Evolutionary conservation across 2,329 filamentous ascomycete genomes (phyloP).

Genomic region (Fusarium citri): DNA sequence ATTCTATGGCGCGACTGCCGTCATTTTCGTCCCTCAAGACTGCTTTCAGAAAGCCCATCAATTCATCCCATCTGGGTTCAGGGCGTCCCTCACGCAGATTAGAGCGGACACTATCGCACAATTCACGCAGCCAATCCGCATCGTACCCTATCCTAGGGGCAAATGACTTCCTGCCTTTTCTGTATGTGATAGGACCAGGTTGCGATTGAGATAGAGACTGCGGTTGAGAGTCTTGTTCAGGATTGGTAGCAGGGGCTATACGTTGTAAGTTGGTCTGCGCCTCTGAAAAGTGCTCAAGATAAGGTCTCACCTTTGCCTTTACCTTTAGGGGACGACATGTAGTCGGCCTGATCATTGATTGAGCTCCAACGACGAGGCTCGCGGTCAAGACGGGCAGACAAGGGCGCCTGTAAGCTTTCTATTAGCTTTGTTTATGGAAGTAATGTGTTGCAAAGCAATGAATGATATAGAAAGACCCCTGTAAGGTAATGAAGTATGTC

Average conservation of each 20-base stretch:
- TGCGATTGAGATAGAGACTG: not conserved
- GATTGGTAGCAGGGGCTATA: slow-evolving; percentile 28
- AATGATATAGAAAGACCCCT: not conserved
- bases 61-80: slow-evolving; percentile 50
- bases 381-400: slow-evolving; percentile 25
- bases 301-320: slow-evolving; percentile 31
- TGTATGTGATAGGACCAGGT: slow-evolving; percentile 2
- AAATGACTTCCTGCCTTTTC: not conserved
- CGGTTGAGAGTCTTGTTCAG: slow-evolving; percentile 4
- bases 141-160: slow-evolving; percentile 26
- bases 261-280: slow-evolving; percentile 25
- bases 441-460: not conserved
- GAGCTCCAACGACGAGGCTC: slow-evolving; percentile 25
- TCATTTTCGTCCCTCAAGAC: slow-evolving; percentile 54
- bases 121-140: slow-evolving; percentile 46
- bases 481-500: not conserved
- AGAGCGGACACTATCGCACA: slow-evolving; percentile 58
- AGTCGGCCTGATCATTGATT: slow-evolving; percentile 29
- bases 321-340: slow-evolving; percentile 18
- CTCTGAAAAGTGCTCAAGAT: not conserved
- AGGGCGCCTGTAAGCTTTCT: slow-evolving; percentile 25
- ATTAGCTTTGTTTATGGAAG: slow-evolving; percentile 15
- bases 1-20: slow-evolving; percentile 50
- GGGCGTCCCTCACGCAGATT: slow-evolving; percentile 51
- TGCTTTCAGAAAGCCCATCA: slow-evolving; percentile 55